phyloP scores from a whole-genome alignment of 495 filamentous ascomycete genomes.

The Podospora pseudopauciseta region DNA sequence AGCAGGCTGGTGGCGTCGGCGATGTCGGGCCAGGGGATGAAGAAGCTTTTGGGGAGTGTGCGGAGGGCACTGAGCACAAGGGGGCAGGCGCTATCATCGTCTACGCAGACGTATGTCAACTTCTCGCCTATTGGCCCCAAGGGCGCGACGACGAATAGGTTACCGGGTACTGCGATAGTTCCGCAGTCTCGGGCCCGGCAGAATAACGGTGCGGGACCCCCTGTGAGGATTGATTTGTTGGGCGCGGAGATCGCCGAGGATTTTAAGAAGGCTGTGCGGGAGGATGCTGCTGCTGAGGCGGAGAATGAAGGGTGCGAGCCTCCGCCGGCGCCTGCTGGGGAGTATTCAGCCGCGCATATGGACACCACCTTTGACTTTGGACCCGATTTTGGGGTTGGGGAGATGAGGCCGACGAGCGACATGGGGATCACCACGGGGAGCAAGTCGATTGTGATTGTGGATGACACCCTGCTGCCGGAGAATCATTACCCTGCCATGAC shows the following conservation, averaged over 20 bases:
- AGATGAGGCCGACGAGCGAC: conserved; percentile 40
- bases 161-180: conserved; percentile 53
- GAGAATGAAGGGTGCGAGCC: conserved; percentile 27
- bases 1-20: conserved; percentile 41
- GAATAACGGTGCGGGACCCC: conserved; percentile 36
- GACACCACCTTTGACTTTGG: conserved; percentile 27
- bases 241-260: conserved; percentile 74
- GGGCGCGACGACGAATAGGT: conserved; percentile 48
- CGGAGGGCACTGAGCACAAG: conserved; percentile 80
- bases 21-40: conserved; percentile 65
- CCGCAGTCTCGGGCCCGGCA: conserved; percentile 48
- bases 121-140: conserved; percentile 50
- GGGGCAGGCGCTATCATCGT: conserved; percentile 44
- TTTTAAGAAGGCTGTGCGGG: conserved; percentile 61
- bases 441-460: conserved; percentile 83
- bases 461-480: conserved; percentile 54
- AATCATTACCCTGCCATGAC: conserved; percentile 43
- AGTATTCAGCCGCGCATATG: conserved; percentile 41
- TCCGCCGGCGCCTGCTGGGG: conserved; percentile 19
- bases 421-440: conserved; percentile 68
- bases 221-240: conserved; percentile 67
- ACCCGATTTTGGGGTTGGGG: conserved; percentile 11
- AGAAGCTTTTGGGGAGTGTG: conserved; percentile 81
- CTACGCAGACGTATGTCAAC: conserved; percentile 45
- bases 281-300: conserved; percentile 49